Conservation (phyloP, 75 land plant genomes). For the Pinus taeda region DNA sequence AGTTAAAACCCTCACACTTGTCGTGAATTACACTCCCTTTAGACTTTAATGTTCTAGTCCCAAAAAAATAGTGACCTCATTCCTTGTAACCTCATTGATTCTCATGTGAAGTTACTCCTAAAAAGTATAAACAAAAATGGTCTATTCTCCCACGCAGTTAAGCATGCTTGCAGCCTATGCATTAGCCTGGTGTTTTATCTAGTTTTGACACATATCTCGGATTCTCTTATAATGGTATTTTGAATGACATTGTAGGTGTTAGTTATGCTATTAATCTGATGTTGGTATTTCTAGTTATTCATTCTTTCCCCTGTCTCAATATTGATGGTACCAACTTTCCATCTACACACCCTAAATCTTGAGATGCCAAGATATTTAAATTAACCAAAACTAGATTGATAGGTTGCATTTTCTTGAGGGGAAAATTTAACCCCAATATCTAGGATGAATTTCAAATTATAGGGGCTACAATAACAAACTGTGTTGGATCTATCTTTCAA, state of each 20-base stretch:
- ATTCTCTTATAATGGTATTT: slow-evolving; percentile 60
- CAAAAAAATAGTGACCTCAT: no score
- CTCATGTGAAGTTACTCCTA: no score
- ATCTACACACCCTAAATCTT: slow-evolving; percentile 32
- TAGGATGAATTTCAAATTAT: slow-evolving; percentile 90
- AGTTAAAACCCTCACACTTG: no score
- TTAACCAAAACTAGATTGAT: slow-evolving; percentile 41
- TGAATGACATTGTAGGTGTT: slow-evolving; percentile 64
- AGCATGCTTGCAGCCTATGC: no score
- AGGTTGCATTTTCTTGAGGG: slow-evolving; percentile 52
- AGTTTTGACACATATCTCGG: slow-evolving; percentile 90
- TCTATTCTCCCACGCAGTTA: no score
- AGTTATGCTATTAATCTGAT: slow-evolving; percentile 77
- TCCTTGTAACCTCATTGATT: no score
- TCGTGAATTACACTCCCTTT: no score
- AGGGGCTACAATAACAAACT: slow-evolving; percentile 80
- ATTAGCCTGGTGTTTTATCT: slow-evolving; percentile 58
- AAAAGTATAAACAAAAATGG: no score
- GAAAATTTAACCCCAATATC: slow-evolving; percentile 69
- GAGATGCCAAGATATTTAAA: slow-evolving; percentile 46
- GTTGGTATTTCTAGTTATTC: slow-evolving; percentile 76
- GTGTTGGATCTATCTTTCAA: slow-evolving; percentile 76
- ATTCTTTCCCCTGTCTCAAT: slow-evolving; percentile 72
- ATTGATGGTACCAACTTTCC: slow-evolving; percentile 72
- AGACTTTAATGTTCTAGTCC: no score